phyloP scores from a whole-genome alignment of 805 yeast genomes.

The Candida xyloterini region DNA sequence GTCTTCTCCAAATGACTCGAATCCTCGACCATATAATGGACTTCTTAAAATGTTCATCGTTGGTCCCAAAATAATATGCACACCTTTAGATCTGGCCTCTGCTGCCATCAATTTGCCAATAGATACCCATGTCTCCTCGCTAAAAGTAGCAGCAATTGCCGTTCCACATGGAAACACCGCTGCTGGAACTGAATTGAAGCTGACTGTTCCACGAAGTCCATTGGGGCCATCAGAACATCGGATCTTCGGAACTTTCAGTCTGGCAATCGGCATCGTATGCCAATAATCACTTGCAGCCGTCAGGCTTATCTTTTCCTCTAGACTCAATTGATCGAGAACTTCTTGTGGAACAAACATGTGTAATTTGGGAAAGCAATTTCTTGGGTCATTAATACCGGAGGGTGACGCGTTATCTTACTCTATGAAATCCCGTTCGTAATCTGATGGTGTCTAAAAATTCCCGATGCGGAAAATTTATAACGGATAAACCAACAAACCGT shows the following conservation, averaged over 20 bases:
- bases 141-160: conserved; percentile 44
- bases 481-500: not conserved
- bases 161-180: conserved; percentile 48
- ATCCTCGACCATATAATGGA: conserved; percentile 40
- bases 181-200: conserved; percentile 44
- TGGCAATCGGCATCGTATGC: conserved; percentile 37
- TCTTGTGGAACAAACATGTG: conserved; percentile 27
- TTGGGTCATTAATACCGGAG: not conserved
- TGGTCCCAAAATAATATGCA: conserved; percentile 39
- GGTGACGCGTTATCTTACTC: no score
- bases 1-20: conserved; percentile 23
- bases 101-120: conserved; percentile 43
- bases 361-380: conserved; percentile 37
- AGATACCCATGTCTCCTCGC: conserved; percentile 36
- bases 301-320: conserved; percentile 30
- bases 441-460: not conserved
- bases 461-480: not conserved
- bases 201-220: conserved; percentile 47
- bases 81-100: conserved; percentile 45
- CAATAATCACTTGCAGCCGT: conserved; percentile 36
- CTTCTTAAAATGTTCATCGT: conserved; percentile 41
- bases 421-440: not conserved
- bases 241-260: conserved; percentile 36
- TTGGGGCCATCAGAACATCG: conserved; percentile 47
- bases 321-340: conserved; percentile 23